Base-by-base conservation (phyloP, 179 eudicot species). In the Camellia oleifera region DNA sequence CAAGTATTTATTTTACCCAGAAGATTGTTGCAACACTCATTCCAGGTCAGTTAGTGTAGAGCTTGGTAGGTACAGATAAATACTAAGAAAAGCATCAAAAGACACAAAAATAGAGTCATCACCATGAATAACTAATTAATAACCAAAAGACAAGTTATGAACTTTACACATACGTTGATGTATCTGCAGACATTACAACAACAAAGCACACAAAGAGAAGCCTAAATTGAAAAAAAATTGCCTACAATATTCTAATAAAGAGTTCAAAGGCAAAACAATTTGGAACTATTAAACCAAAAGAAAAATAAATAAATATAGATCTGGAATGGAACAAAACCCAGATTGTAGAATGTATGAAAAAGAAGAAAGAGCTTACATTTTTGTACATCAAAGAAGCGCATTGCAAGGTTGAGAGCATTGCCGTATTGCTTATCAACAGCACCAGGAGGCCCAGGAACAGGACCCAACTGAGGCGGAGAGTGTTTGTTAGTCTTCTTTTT, bases 331-430 rank as follows among this genome's bases (percentile, higher is more conserved):
- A 68, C 13, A 77, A 48, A 4, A 2, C 18, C 3, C 13, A 74
- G 1, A 73, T 92, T 92, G 48, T 3, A 20, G 62, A 20, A 32
- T 32, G 40, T 32, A 32, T 32, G 18, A 57, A 42, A n/a, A 32
- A 1, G 56, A 12, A 9, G 45, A 45, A 69, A 23, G 18, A 53
- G 2, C 72, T 67, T 83, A 95, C 99, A 85, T 84, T 92, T 92
- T 75, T 95, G 99, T 46, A 96, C 81, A 72, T 96, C 97, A 53
- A 94, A 91, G 82, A 96, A 96, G 82, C 91, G 97, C 89, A 89
- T 78, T 64, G 98, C 89, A 12, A 88, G 54, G 78, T 91, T 91
- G 61, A 96, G 92, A 71, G 99, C 96, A 86, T 92, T 88, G 18
- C 91, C 85, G 64, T 96, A 96, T 54, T 87, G 90, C 81, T 88